Base-by-base conservation (phyloP, 306 rosid genomes). In the Corylus heterophylla region DNA sequence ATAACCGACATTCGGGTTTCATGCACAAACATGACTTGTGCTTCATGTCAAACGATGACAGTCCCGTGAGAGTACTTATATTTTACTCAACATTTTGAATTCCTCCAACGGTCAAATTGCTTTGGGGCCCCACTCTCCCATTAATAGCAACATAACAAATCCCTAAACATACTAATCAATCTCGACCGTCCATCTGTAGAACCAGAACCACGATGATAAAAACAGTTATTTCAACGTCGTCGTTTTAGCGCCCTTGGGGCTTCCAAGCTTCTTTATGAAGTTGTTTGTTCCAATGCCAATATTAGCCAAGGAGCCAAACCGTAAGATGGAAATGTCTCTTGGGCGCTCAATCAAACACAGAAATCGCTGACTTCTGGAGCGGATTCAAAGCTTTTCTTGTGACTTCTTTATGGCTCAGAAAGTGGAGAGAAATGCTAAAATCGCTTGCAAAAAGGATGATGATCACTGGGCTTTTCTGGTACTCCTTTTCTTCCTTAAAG, bases 381-480 rank as follows among this genome's bases (percentile, higher is more conserved):
- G 52, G 45, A 71, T 81, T 47, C 61, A 12, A 39, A 66, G 11
- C 31, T 7, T 4, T 55, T 42, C 11, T 25, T 29, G n/a, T 48
- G 29, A 14, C 35, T 64, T 76, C 68, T 52, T 54, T 3, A 29
- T 45, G 56, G 27, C 70, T 74, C 71, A 80, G 78, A 81, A 70
- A 54, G 68, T 68, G 47, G 78, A 37, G 83, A 68, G 76, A 81
- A 74, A 52, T 54, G 35, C 4, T 35, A 73, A 31, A 42, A 76
- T 85, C 72, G 58, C 58, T 61, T 74, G 81, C 56, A 75, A 76
- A 76, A 80, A 69, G 39, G 70, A 83, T 73, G 64, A 67, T n/a
- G 88, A 89, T 82, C 94, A 82, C 83, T 91, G 98, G 98, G 82
- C 89, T 77, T 93, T 91, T 80, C 93, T 93, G 89, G 98, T 86